Conservation (phyloP, 768 basidiomycete species). For the Lentinula boryana region DNA sequence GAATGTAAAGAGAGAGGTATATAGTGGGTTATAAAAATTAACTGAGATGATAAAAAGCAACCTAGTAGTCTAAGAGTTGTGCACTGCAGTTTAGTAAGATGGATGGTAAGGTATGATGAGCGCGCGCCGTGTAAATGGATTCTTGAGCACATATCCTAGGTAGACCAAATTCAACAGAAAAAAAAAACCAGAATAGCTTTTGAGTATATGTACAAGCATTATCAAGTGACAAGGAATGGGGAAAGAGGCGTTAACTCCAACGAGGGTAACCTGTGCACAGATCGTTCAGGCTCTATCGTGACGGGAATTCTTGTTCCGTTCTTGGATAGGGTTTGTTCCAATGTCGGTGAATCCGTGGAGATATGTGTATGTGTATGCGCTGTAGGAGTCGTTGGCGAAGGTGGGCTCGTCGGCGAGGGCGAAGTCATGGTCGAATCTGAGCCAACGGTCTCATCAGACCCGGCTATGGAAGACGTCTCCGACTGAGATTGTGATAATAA, state of each 20-base stretch:
- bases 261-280: background rate
- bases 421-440: conserved; percentile 45
- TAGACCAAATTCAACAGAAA: background rate
- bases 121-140: background rate
- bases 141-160: background rate
- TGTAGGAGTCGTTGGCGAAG: background rate
- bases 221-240: background rate
- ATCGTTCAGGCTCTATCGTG: background rate
- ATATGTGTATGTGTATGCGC: background rate
- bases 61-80: background rate
- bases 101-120: background rate
- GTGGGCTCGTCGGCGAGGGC: conserved; percentile 42
- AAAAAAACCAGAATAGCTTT: background rate
- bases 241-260: background rate
- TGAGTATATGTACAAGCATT: background rate
- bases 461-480: background rate
- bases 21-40: background rate
- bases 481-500: background rate
- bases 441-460: background rate
- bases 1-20: background rate
- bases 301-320: background rate
- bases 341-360: background rate
- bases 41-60: background rate
- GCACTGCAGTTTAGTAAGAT: background rate
- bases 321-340: background rate